phyloP scores from a whole-genome alignment of 2,329 filamentous ascomycete genomes.

The Fusarium xyrophilum region DNA sequence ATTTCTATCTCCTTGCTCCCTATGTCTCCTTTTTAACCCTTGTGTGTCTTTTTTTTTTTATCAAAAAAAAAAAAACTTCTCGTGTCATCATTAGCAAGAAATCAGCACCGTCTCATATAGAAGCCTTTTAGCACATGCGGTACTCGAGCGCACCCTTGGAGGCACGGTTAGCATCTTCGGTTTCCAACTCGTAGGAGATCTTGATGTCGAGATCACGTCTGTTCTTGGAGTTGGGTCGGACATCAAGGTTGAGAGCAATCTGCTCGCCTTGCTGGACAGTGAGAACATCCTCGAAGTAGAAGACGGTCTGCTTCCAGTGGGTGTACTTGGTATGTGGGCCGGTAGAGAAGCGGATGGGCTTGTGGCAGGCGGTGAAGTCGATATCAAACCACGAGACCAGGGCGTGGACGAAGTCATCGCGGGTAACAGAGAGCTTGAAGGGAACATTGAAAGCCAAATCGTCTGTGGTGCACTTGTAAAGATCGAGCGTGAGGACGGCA shows the following conservation, averaged over 20 bases:
- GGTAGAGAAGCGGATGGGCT: conserved; percentile 95
- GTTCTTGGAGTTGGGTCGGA: conserved; percentile 93
- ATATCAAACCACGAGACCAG: conserved; percentile 99
- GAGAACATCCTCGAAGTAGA: conserved; percentile 92
- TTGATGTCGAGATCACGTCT: conserved; percentile 92
- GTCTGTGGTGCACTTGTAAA: conserved; percentile 84
- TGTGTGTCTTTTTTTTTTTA: neutral
- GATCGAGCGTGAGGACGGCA: conserved; percentile 83
- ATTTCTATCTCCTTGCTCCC: conserved; percentile 21
- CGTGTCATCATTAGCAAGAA: conserved; percentile 40
- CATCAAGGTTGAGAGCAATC: conserved; percentile 75
- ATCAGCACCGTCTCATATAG: conserved; percentile 2
- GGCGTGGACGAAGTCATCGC: conserved; percentile 95
- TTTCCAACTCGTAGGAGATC: conserved; percentile 81
- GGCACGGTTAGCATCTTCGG: conserved; percentile 73
- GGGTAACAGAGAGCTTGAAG: conserved; percentile 78
- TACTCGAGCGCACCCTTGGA: conserved; percentile 78
- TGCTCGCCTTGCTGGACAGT: conserved; percentile 89
- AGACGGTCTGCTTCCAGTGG: conserved; percentile 99
- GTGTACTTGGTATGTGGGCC: conserved; percentile 99
- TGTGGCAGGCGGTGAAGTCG: conserved; percentile 97
- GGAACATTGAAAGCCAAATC: conserved; percentile 85
- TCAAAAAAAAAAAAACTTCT: too few relatives aligned
- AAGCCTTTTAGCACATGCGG: conserved; percentile 69
- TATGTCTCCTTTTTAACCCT: conserved; percentile 5